A percentile compares a stretch with the other conserved stretches of the same genome.
Conservation (phyloP, 495 filamentous ascomycete genomes). For the Halenospora varia region DNA sequence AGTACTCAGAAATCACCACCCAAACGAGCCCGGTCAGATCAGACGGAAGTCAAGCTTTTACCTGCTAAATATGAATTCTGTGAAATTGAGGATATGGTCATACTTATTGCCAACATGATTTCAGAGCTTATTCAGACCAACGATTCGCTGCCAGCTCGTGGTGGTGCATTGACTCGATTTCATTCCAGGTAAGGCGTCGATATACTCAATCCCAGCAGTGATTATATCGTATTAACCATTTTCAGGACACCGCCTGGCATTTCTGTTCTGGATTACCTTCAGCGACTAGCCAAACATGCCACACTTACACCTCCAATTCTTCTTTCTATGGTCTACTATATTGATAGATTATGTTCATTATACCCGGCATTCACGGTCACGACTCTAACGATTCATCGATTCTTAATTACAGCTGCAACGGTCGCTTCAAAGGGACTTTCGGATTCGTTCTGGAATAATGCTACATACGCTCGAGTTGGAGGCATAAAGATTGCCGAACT, state of each 20-base stretch:
- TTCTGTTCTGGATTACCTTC: conserved; percentile 86
- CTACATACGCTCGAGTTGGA: conserved; percentile 88
- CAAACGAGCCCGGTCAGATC: conserved; percentile 10
- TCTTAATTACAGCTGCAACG: conserved; percentile 91
- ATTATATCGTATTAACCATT: conserved; percentile 22
- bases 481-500: conserved; percentile 85
- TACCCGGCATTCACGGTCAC: conserved; percentile 94
- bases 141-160: conserved; percentile 79
- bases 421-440: conserved; percentile 95
- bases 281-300: conserved; percentile 88
- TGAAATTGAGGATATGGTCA: conserved; percentile 76
- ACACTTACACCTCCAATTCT: conserved; percentile 89
- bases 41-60: conserved; percentile 54
- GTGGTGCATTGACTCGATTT: conserved; percentile 84
- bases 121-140: conserved; percentile 91
- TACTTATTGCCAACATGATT: conserved; percentile 91
- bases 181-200: conserved; percentile 68
- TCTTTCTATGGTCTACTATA: conserved; percentile 99
- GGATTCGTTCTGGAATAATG: conserved; percentile 97
- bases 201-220: not conserved
- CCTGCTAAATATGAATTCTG: conserved; percentile 75
- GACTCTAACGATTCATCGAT: conserved; percentile 92
- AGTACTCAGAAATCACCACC: not conserved
- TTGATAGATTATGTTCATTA: conserved; percentile 87
- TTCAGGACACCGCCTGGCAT: conserved; percentile 84